phyloP scores from a whole-genome alignment of 2,329 filamentous ascomycete genomes.

The Westerdykella sp. region DNA sequence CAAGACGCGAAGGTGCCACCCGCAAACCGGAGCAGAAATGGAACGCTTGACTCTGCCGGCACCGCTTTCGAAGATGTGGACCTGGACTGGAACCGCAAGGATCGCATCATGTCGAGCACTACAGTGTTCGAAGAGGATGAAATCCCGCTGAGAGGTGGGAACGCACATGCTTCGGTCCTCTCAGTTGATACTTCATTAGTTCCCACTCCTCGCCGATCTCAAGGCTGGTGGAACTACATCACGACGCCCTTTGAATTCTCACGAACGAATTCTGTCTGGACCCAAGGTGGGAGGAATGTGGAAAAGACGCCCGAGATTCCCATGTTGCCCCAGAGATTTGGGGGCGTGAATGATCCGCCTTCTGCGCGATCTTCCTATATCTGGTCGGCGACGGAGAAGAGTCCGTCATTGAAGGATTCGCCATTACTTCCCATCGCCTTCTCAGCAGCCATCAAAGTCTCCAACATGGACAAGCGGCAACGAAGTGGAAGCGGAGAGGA shows the following conservation, averaged over 20 bases:
- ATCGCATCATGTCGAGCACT: slow-evolving; percentile 49
- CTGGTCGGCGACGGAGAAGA: slow-evolving; percentile 21
- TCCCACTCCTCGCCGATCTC: slow-evolving; percentile 53
- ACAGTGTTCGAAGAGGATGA: slow-evolving; percentile 69
- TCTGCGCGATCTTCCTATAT: slow-evolving; percentile 17
- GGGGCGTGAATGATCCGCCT: slow-evolving; percentile 7
- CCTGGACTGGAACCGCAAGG: slow-evolving; percentile 37
- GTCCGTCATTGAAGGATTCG: slow-evolving; percentile 7
- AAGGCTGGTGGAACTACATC: slow-evolving; percentile 74
- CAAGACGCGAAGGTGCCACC: slow-evolving; percentile 1
- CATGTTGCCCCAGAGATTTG: slow-evolving; percentile 25
- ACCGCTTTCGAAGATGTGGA: slow-evolving; percentile 48
- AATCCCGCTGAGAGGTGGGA: slow-evolving; percentile 23
- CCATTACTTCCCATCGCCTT: slow-evolving; percentile 6
- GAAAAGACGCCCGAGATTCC: slow-evolving; percentile 31
- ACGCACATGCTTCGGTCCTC: slow-evolving; percentile 26
- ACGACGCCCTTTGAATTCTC: slow-evolving; percentile 58
- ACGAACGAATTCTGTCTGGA: slow-evolving; percentile 33
- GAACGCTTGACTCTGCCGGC: slow-evolving; percentile 31
- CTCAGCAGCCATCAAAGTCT: not conserved
- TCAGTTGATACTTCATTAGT: slow-evolving; percentile 33
- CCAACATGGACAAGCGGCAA: not conserved
- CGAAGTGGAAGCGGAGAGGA: too few species aligned
- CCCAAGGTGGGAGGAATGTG: slow-evolving; percentile 15
- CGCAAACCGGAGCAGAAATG: slow-evolving; percentile 20